Evolutionary conservation across 148 eudicot genomes (phyloP).

Genomic region (Vaccinium corymbosum): DNA sequence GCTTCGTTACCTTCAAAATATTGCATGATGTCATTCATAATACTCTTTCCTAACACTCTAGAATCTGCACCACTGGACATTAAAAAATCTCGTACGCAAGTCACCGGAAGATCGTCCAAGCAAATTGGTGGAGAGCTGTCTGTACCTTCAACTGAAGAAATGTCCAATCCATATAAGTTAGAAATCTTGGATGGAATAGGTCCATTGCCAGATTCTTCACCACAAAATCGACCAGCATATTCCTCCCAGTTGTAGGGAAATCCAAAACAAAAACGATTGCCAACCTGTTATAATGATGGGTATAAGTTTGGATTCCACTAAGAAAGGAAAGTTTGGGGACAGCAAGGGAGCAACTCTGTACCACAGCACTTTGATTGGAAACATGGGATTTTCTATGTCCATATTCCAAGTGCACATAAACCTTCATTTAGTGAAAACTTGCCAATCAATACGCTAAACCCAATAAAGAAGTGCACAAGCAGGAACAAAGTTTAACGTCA

Average conservation of each 20-base stretch:
- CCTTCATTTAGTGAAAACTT: background rate
- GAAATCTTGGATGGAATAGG: slow-evolving; percentile 11
- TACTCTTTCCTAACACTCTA: slow-evolving; percentile 8
- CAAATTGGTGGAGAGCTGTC: background rate
- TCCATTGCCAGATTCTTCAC: slow-evolving; percentile 22
- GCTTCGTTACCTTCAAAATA: slow-evolving; percentile 9
- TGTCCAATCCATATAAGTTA: background rate
- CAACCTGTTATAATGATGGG: slow-evolving; percentile 32
- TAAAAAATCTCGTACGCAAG: slow-evolving; percentile 25
- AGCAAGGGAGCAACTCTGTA: background rate
- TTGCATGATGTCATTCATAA: slow-evolving; percentile 19
- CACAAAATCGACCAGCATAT: slow-evolving; percentile 28
- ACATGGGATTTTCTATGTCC: background rate
- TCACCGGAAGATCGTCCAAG: slow-evolving; percentile 29
- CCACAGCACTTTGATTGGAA: background rate
- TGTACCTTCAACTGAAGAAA: slow-evolving; percentile 14
- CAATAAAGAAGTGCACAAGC: background rate
- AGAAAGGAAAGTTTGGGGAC: background rate
- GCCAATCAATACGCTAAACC: no score
- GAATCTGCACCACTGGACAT: slow-evolving; percentile 21
- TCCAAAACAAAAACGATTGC: slow-evolving; percentile 48
- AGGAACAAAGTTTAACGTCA: background rate
- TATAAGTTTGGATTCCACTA: background rate
- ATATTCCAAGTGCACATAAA: slow-evolving; percentile 1
- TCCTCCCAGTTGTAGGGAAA: slow-evolving; percentile 62